Evolutionary conservation across 1,139 yeast species (phyloP), one percentile per base, ranked within the genome.

Genomic region (Candida pseudoviswanathii): DNA sequence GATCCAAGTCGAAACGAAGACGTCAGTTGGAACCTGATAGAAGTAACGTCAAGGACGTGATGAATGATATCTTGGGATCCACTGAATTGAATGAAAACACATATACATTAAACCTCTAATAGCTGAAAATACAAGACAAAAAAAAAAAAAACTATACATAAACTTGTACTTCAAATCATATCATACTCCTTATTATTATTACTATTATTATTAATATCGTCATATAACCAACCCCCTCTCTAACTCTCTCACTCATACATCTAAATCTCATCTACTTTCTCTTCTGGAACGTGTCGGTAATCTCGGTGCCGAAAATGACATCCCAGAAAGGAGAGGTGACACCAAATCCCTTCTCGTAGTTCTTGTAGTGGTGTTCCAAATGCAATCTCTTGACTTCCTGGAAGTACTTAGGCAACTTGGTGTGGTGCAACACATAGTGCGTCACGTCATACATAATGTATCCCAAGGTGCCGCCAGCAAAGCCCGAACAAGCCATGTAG

Each of bases 311-410:
- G 67, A 95, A 94, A 11, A 94, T 89, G 42, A 75, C 80, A 68
- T 94, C 99, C 99, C 99, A 94, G 69, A 90, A 90, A 71, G 81
- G 83, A 53, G 91, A 81, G 40, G 98, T 89, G 53, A 94, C 98
- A 59, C 99, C 99, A 60, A 90, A 94, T 1, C 98, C 99, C 63
- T 91, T 72, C 68, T 94, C 96, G 68, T 89, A 95, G 69, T 95
- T 92, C 75, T 92, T 92, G 77, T 94, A 94, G 66, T 94, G 99
- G 68, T 94, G 99, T 67, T 92, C 98, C 69, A 94, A 80, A 69
- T 94, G 99, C 65, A 89, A 85, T 47, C 87, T 89, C 72, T 94
- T 94, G 62, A 90, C 73, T 38, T 81, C 84, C 66, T 89, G 92
- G 69, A 89, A 74, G 64, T 76, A 87, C 44, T 73, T 63, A 22